These are phyloP conservation scores for Candida pseudoviswanathii DNA, from an alignment of 1,139 yeast genomes.

Conservation along the genomic window DNA sequence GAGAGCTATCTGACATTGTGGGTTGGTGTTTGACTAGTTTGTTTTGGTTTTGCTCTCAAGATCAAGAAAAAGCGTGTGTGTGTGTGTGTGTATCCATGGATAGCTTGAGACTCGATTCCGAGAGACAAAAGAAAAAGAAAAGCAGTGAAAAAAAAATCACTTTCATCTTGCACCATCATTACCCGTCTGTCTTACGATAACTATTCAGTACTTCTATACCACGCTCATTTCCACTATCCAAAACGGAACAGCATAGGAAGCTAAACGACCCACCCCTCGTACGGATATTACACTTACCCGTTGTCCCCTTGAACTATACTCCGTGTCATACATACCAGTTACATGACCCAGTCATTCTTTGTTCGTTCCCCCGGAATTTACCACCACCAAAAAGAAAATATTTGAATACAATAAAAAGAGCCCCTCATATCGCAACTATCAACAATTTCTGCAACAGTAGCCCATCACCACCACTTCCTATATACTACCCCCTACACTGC, in stretches of 20 bases:
- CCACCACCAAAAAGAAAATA: neutral
- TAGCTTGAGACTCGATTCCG: neutral
- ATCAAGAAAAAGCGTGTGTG: neutral
- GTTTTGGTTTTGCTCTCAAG: neutral
- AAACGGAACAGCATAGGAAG: neutral
- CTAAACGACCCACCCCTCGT: too few species aligned
- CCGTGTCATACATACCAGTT: neutral
- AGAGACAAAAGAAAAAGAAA: neutral
- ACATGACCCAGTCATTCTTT: slow-evolving; percentile 1
- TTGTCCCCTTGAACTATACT: neutral
- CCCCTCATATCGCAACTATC: neutral
- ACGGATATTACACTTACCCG: neutral
- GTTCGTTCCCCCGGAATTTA: slow-evolving; percentile 3
- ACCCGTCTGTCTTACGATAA: neutral
- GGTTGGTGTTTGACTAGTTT: neutral
- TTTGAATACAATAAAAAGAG: too few species aligned
- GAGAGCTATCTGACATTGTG: neutral
- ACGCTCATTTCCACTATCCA: neutral
- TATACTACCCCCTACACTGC: too few species aligned
- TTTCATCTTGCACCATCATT: neutral
- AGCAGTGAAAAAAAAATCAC: neutral
- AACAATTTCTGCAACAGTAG: neutral
- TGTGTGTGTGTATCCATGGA: neutral
- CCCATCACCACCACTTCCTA: too few species aligned
- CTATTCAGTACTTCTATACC: neutral